Percentiles rank a stretch among this genome's conserved stretches.
Evolutionary conservation across 345 rosid species (phyloP).

Genomic region (Citrus mangshanensis): DNA sequence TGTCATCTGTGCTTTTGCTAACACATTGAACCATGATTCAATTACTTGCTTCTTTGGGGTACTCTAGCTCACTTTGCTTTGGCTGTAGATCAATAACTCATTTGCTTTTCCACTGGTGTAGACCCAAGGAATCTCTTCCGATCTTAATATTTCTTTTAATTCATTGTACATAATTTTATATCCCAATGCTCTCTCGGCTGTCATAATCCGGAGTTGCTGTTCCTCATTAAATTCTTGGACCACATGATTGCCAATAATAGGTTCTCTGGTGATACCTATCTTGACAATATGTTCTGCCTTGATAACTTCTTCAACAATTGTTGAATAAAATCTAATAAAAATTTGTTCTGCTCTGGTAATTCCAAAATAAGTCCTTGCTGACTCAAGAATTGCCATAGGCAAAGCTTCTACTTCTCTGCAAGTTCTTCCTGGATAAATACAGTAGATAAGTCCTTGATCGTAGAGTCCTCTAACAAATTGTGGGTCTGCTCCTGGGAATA

Average conservation of each 20-base stretch:
- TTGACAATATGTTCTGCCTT: not conserved
- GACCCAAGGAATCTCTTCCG: not conserved
- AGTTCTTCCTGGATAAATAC: not conserved
- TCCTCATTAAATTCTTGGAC: not conserved
- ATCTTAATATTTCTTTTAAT: not conserved
- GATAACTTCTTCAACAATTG: not conserved
- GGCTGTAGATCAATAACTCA: not conserved
- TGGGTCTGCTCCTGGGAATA: not conserved
- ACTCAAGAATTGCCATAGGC: not conserved
- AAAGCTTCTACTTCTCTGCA: not conserved
- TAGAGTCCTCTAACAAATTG: not conserved
- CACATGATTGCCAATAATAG: not conserved
- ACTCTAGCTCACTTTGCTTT: not conserved
- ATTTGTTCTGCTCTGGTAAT: not conserved
- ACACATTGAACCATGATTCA: no score
- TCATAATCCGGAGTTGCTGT: not conserved
- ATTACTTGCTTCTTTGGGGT: no score
- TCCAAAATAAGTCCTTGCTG: not conserved
- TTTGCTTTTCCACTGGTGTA: not conserved
- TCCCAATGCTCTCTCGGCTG: not conserved
- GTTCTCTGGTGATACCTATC: not conserved
- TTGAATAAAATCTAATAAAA: not conserved
- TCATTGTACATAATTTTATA: not conserved
- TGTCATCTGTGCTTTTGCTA: not conserved
- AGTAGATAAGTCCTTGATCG: not conserved